These are phyloP conservation scores for Geotrichum candidum DNA, from an alignment of 1,139 yeast genomes.

Conservation along the genomic window DNA sequence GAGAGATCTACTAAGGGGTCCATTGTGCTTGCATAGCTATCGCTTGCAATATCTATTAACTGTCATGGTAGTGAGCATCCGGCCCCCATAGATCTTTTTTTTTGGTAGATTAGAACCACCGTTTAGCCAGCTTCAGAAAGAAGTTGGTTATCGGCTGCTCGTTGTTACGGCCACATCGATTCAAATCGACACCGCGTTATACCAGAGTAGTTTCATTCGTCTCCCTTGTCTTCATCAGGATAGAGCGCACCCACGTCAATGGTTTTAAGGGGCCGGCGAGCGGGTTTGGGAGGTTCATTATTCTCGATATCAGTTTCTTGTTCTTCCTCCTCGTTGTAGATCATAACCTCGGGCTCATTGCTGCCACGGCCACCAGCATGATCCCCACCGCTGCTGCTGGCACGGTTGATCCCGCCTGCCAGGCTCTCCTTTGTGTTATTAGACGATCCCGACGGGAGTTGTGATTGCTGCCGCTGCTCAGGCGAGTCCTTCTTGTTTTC, in stretches of 20 bases:
- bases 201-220: not conserved
- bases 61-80: too few species aligned
- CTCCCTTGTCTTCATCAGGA: not conserved
- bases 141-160: too few species aligned
- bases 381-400: not conserved
- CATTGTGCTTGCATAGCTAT: too few species aligned
- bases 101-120: too few species aligned
- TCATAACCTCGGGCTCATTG: conserved; percentile 23
- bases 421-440: not conserved
- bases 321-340: conserved; percentile 21
- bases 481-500: not conserved
- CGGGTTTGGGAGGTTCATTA: conserved; percentile 19
- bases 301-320: conserved; percentile 20
- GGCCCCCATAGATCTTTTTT: too few species aligned
- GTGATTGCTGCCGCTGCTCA: not conserved
- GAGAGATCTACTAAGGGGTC: too few species aligned
- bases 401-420: not conserved
- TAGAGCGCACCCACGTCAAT: not conserved
- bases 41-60: too few species aligned
- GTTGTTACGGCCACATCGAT: too few species aligned
- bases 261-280: conserved; percentile 13
- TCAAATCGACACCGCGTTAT: too few species aligned
- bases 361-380: not conserved
- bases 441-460: not conserved
- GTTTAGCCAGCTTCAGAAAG: too few species aligned